These are phyloP conservation scores for Neurospora tetraspora DNA, from an alignment of 495 filamentous ascomycete species.

Conservation along the genomic window DNA sequence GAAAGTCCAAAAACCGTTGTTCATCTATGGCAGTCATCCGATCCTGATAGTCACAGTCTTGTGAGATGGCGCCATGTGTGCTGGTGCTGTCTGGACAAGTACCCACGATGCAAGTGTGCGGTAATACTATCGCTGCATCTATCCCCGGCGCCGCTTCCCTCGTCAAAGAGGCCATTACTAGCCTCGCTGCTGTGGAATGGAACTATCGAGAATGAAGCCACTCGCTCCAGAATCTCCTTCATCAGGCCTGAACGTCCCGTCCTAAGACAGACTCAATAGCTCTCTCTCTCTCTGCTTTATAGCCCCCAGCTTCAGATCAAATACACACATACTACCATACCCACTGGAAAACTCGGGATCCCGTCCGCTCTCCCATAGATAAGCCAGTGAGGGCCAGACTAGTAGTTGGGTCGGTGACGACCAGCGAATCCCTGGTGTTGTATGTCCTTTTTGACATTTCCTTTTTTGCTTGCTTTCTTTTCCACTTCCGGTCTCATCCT, in stretches of 20 bases:
- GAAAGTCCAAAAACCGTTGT: neutral
- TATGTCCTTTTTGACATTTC: constrained; percentile 7
- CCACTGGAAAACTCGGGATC: constrained; percentile 35
- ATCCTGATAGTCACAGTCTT: neutral
- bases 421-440: constrained; percentile 19
- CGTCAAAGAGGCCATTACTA: neutral
- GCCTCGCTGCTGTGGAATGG: neutral
- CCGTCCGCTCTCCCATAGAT: constrained; percentile 42
- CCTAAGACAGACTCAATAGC: neutral
- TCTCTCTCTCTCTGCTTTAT: neutral
- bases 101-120: too few species aligned
- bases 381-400: constrained; percentile 23
- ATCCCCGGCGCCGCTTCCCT: neutral
- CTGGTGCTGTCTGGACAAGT: too few species aligned
- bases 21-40: neutral
- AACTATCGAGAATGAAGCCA: neutral
- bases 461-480: neutral
- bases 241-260: neutral
- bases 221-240: neutral
- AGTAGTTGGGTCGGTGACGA: constrained; percentile 43
- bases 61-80: neutral
- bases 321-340: constrained; percentile 34
- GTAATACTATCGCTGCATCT: neutral
- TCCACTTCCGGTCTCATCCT: neutral
- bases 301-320: neutral